phyloP scores from a whole-genome alignment of 352 stramenopile species.

The Pythium dissotocum region DNA sequence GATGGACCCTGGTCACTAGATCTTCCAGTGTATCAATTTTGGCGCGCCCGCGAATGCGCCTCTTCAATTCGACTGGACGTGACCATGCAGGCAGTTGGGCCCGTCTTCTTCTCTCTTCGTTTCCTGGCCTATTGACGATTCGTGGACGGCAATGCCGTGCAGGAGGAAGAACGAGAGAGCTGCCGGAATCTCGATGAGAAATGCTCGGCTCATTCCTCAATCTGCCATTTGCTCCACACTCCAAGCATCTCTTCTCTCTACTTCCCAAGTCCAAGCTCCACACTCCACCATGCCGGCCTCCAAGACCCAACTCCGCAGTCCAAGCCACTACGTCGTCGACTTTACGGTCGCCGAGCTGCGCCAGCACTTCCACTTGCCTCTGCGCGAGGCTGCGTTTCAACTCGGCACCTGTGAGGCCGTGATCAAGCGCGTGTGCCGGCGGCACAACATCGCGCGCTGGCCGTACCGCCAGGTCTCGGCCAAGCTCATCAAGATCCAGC shows the following conservation, averaged over 20 bases:
- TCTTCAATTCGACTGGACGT: slow-evolving; percentile 6
- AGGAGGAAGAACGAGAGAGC: neutral
- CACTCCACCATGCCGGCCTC: neutral
- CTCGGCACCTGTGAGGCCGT: slow-evolving; percentile 80
- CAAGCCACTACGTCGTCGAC: slow-evolving; percentile 41
- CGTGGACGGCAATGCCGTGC: neutral
- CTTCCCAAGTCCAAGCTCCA: neutral
- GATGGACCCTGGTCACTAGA: neutral
- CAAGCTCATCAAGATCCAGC: slow-evolving; percentile 87
- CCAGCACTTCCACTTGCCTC: slow-evolving; percentile 84
- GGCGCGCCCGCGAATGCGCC: neutral
- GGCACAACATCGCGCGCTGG: slow-evolving; percentile 79
- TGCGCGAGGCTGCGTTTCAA: slow-evolving; percentile 69
- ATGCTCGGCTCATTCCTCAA: slow-evolving; percentile 1
- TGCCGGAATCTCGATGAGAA: neutral
- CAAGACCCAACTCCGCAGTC: neutral
- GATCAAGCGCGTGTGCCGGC: slow-evolving; percentile 82
- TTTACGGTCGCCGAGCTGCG: slow-evolving; percentile 81
- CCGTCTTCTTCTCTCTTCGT: slow-evolving; percentile 4
- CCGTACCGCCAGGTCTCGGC: slow-evolving; percentile 85
- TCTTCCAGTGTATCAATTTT: slow-evolving; percentile 9
- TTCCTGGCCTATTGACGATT: neutral
- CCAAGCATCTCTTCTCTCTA: neutral
- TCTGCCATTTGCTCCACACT: neutral
- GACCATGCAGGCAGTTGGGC: slow-evolving; percentile 1